Evolutionary conservation across 192 early-diverging fungal genomes (phyloP), one percentile per base, ranked within the genome.

Genomic region (Pilobolus umbonatus): DNA sequence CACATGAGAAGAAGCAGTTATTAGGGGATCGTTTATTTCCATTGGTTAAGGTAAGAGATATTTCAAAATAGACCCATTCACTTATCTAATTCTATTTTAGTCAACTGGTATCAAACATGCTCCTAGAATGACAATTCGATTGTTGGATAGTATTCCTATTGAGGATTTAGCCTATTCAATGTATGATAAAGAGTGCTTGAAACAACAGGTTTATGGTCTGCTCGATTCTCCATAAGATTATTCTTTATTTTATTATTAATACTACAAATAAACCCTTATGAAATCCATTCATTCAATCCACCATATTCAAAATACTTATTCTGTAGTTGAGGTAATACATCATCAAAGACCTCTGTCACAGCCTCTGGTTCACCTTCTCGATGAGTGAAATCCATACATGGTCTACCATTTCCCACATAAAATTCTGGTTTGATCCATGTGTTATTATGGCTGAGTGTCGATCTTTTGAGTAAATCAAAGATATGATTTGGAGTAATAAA

Each of bases 21-120:
- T 49, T 75, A 29, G 73, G 73, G 39, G 69, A 71, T 57, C 34
- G 48, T 43, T 47, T 75, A 2, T 75, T 75, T 45, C 73, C 69
- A 14, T 44, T 64, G 21, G 73, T 74, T 34, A 75, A 75, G 61
- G 73, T 75, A 64, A 55, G 52, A 29, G 10, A 28, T n/a, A n/a
- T n/a, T n/a, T n/a, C n/a, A n/a, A n/a, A n/a, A n/a, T n/a, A n/a
- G n/a, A n/a, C n/a, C n/a, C n/a, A n/a, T 4, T 55, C 1, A 24
- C 7, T 42, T 17, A 2, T 44, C 26, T 22, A 32, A 35, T 53
- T 53, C 9, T 22, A 36, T 22, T 5, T n/a, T 49, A 69, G 67
- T 55, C 59, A 12, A 69, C 61, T n/a, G 67, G 67, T 4, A 56
- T 69, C 5, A 69, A 62, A 17, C 55, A 54, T 8, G 64, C 73